Evolutionary conservation across 371 early-diverging fungal species (phyloP).

Genomic region (Mortierella sp.): DNA sequence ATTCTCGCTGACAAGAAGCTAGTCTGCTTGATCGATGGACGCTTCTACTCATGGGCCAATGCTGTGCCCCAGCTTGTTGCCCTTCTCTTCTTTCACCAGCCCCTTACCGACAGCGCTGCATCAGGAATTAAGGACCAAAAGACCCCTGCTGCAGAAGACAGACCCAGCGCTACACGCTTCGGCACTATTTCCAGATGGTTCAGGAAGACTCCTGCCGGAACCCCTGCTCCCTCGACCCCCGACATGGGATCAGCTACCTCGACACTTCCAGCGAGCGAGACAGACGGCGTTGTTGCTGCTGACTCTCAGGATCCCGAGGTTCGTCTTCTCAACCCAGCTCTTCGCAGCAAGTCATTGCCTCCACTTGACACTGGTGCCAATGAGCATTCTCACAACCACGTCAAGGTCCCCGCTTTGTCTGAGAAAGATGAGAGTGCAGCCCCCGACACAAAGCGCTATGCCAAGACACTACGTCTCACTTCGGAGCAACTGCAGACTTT

Average conservation of each 20-base stretch:
- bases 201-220: conserved; percentile 47
- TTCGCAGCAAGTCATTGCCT: conserved; percentile 55
- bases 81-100: conserved; percentile 65
- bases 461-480: conserved; percentile 90
- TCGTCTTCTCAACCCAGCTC: conserved; percentile 35
- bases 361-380: conserved; percentile 29
- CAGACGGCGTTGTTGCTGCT: conserved; percentile 14
- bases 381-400: conserved; percentile 23
- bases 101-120: conserved; percentile 41
- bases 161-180: conserved; percentile 51
- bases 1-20: conserved; percentile 50
- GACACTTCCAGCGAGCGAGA: conserved; percentile 10
- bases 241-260: conserved; percentile 14
- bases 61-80: conserved; percentile 70
- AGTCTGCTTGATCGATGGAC: conserved; percentile 51
- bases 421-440: conserved; percentile 27
- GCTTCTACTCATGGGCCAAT: conserved; percentile 60
- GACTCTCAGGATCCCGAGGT: conserved; percentile 31
- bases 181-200: conserved; percentile 58
- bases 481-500: conserved; percentile 90
- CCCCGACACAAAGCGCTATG: conserved; percentile 68
- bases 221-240: conserved; percentile 26
- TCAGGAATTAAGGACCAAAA: conserved; percentile 42
- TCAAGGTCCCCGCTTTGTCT: conserved; percentile 23
- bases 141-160: conserved; percentile 24